Conservation (phyloP, 208 protist genomes). For the Strigomonas galati region DNA sequence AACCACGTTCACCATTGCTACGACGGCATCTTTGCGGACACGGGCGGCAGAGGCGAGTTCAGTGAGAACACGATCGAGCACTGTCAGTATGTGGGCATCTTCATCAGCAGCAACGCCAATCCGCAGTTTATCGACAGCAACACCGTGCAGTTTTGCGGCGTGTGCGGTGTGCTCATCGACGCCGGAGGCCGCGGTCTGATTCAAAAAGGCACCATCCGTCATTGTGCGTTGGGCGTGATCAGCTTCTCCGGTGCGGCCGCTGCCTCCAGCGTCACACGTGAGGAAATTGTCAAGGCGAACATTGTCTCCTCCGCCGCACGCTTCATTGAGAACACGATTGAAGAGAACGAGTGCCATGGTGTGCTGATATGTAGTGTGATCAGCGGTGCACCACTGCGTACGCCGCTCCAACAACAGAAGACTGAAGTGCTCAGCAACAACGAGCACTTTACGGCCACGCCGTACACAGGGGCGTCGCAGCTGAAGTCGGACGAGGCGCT, state of each 20-base stretch:
- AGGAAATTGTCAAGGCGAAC: constrained; percentile 32
- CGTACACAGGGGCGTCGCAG: constrained; percentile 10
- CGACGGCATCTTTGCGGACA: constrained; percentile 62
- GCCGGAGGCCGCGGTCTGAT: constrained; percentile 46
- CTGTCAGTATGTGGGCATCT: constrained; percentile 64
- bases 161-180: constrained; percentile 68
- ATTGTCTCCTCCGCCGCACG: constrained; percentile 40
- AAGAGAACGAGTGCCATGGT: constrained; percentile 73
- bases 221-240: constrained; percentile 55
- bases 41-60: constrained; percentile 50
- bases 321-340: constrained; percentile 67
- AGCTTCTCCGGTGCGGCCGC: constrained; percentile 54
- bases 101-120: constrained; percentile 46
- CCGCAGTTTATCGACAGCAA: constrained; percentile 53
- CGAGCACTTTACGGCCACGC: constrained; percentile 18
- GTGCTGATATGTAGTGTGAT: constrained; percentile 67
- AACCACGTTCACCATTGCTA: constrained; percentile 71
- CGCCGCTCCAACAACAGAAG: constrained; percentile 7
- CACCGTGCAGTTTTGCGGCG: constrained; percentile 53
- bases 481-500: constrained; percentile 24
- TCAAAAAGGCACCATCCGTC: constrained; percentile 25
- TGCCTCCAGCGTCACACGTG: constrained; percentile 35
- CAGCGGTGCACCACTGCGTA: constrained; percentile 44
- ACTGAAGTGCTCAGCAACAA: background rate
- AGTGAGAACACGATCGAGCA: constrained; percentile 56